Evolutionary conservation across 148 eudicot genomes (phyloP).

Genomic region (Drosera capensis): DNA sequence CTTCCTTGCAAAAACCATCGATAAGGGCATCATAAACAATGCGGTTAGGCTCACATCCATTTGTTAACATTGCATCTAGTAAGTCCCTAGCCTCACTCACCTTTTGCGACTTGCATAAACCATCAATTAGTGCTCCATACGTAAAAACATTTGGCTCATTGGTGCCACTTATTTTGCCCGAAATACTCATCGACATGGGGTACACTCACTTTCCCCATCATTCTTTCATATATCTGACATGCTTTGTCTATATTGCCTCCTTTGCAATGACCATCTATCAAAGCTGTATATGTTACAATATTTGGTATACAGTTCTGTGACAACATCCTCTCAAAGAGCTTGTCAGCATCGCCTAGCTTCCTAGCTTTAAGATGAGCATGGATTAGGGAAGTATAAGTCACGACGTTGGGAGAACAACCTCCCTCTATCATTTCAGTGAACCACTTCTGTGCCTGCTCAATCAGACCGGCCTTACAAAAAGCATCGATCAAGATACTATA

Average conservation of each 20-base stretch:
- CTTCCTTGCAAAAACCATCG: constrained; percentile 67
- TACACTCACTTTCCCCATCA: constrained; percentile 32
- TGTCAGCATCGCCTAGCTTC: constrained; percentile 43
- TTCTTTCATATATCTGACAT: constrained; percentile 52
- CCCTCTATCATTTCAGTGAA: constrained; percentile 60
- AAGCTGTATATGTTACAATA: constrained; percentile 58
- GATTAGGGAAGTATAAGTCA: constrained; percentile 78
- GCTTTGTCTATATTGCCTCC: constrained; percentile 45
- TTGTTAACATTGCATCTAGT: constrained; percentile 37
- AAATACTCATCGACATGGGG: constrained; percentile 50
- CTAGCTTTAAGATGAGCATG: constrained; percentile 75
- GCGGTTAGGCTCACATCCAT: constrained; percentile 61
- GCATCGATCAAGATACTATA: constrained; percentile 76
- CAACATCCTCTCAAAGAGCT: constrained; percentile 49
- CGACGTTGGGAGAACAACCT: constrained; percentile 78
- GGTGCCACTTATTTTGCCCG: constrained; percentile 10
- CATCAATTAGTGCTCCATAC: constrained; percentile 63
- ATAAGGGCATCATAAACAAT: constrained; percentile 68
- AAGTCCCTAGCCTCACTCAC: constrained; percentile 43
- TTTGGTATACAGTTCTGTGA: constrained; percentile 45
- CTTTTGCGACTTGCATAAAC: constrained; percentile 60
- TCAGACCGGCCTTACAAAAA: constrained; percentile 89
- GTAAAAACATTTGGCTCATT: constrained; percentile 50
- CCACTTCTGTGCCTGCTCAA: constrained; percentile 76
- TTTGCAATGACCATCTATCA: constrained; percentile 67